Conservation (phyloP, 768 basidiomycete genomes). For the Lentinus brumalis region DNA sequence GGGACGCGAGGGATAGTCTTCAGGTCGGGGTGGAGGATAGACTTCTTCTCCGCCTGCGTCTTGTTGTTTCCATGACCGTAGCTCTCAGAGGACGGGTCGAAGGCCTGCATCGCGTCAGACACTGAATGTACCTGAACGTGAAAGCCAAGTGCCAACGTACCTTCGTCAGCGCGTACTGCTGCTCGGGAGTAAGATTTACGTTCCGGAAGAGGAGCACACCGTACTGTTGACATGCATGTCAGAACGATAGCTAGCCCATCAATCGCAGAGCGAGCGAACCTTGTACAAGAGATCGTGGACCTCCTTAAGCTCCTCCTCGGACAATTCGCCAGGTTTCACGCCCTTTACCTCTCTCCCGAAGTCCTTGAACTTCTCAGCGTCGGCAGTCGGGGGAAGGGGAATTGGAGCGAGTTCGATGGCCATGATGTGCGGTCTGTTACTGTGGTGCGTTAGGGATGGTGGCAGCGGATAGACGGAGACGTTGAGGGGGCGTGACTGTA, state of each 20-base stretch:
- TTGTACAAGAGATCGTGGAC: slow-evolving; percentile 76
- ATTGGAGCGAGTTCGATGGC: slow-evolving; percentile 67
- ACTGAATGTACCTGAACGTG: not conserved
- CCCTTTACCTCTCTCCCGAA: slow-evolving; percentile 83
- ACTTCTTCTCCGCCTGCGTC: slow-evolving; percentile 70
- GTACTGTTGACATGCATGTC: slow-evolving; percentile 45
- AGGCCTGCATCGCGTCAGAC: slow-evolving; percentile 52
- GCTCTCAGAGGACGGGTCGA: slow-evolving; percentile 62
- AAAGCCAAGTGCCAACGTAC: slow-evolving; percentile 38
- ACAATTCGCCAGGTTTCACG: slow-evolving; percentile 63
- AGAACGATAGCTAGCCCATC: not conserved
- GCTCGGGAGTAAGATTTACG: slow-evolving; percentile 69
- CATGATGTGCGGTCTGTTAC: slow-evolving; percentile 41
- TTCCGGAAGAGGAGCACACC: slow-evolving; percentile 75
- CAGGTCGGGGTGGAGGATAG: slow-evolving; percentile 85
- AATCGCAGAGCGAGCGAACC: slow-evolving; percentile 38
- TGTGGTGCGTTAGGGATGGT: too few relatives aligned
- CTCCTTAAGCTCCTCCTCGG: slow-evolving; percentile 62
- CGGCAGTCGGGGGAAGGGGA: slow-evolving; percentile 69
- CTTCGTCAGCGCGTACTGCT: slow-evolving; percentile 86
- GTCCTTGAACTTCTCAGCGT: slow-evolving; percentile 61
- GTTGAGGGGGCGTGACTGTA: too few relatives aligned
- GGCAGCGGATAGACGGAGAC: too few relatives aligned
- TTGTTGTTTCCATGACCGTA: slow-evolving; percentile 93
- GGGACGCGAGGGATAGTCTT: slow-evolving; percentile 89